Percentiles rank a stretch among this genome's conserved stretches.
phyloP scores from a whole-genome alignment of 257 asterid species.

The Rehmannia glutinosa region DNA sequence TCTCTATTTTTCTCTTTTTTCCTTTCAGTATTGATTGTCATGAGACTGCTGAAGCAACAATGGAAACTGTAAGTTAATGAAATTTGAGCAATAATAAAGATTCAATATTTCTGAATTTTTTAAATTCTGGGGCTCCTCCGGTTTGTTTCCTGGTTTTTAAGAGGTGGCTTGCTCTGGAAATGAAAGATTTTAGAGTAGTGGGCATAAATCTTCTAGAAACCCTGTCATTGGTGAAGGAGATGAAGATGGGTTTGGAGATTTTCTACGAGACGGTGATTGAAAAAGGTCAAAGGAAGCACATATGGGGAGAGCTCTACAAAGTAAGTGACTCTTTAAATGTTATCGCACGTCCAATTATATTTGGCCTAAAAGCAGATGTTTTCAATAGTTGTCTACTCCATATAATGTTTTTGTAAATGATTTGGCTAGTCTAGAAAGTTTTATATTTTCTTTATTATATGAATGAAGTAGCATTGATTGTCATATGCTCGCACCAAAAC shows the following conservation, averaged over 20 bases:
- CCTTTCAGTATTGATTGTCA: too few species aligned
- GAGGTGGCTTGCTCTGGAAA: too few species aligned
- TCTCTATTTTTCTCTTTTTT: too few species aligned
- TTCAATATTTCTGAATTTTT: too few species aligned
- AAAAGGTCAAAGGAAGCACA: conserved; percentile 95
- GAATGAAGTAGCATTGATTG: not conserved
- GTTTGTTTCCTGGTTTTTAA: too few species aligned
- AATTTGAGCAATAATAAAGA: too few species aligned
- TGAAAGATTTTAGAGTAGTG: too few species aligned
- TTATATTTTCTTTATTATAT: not conserved
- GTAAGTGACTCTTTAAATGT: conserved; percentile 93
- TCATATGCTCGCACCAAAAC: not conserved
- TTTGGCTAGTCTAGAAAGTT: not conserved
- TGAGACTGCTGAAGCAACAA: too few species aligned
- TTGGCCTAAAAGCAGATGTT: not conserved
- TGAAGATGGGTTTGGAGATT: conserved; percentile 83
- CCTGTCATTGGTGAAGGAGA: too few species aligned
- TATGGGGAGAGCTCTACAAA: conserved; percentile 98
- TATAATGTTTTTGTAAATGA: not conserved
- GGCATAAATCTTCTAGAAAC: too few species aligned
- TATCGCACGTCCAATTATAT: conserved; percentile 77
- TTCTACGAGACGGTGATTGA: conserved; percentile 85
- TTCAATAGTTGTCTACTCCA: not conserved
- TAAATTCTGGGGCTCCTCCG: too few species aligned
- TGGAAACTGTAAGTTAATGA: too few species aligned